Evolutionary conservation across 768 basidiomycete species (phyloP), one percentile per base, ranked within the genome.

Genomic region (Trametes villosa): DNA sequence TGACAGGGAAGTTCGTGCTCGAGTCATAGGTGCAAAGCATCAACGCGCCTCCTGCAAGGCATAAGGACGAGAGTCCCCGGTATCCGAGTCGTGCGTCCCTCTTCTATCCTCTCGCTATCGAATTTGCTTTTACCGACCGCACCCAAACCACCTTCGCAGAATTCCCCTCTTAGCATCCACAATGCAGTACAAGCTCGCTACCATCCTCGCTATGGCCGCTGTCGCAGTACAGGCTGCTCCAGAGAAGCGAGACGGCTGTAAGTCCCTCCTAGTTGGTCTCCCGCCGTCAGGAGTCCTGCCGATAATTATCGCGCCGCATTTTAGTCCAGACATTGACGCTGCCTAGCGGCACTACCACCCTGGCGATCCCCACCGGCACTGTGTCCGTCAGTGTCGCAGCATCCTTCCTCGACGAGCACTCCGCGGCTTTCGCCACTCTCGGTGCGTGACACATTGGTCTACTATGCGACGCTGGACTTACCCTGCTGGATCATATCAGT

Each of bases 161-260:
- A n/a, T n/a, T n/a, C n/a, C n/a, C n/a, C n/a, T n/a, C n/a, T n/a
- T n/a, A n/a, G n/a, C n/a, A n/a, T n/a, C n/a, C 26, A 26, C 15
- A 12, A 54, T 54, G 53, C 53, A 54, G 42, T n/a, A n/a, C 29
- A 54, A 54, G 29, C 20, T 45, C 30, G 41, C 42, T 29, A 24
- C 53, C 29, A 17, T 54, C 15, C 18, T 54, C 30, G 53, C 41
- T 24, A n/a, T 44, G 4, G 53, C 41, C 29, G 53, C 41, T 15
- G 53, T 45, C 18, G 53, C 42, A 12, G 53, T 54, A 5, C 41
- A 54, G 5, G 53, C 53, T 30, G 53, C 53, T n/a, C 53, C 53
- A 2, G 53, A 54, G 18, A 54, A 44, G 53, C 53, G 53, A 9
- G 53, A 54, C 22, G 53, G 53, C 20, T 54, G 53, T 54, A 20